Percentiles rank a stretch among this genome's conserved stretches.
These are phyloP conservation scores for Rhinocladiella similis DNA, from an alignment of 2,329 filamentous ascomycete genomes.

Conservation along the genomic window DNA sequence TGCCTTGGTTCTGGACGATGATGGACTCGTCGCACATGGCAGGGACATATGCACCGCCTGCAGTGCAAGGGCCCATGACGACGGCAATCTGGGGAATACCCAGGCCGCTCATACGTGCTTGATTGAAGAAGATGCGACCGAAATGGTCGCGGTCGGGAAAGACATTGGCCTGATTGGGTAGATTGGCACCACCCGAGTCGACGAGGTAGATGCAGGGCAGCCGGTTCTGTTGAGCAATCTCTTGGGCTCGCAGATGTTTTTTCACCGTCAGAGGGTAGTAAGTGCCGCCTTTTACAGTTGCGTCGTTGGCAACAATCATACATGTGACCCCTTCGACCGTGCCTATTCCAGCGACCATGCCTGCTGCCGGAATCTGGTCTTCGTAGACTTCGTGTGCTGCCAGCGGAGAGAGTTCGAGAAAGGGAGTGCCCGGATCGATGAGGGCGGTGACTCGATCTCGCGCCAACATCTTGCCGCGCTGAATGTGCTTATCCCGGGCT, in stretches of 20 bases:
- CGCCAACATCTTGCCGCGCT: conserved; percentile 90
- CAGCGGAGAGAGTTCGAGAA: conserved; percentile 90
- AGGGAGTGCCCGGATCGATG: conserved; percentile 84
- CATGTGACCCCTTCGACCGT: conserved; percentile 88
- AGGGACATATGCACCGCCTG: conserved; percentile 91
- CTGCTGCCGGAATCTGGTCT: conserved; percentile 83
- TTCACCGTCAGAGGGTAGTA: conserved; percentile 98
- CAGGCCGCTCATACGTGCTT: conserved; percentile 84
- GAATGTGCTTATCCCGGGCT: conserved; percentile 82
- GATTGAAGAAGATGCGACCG: conserved; percentile 96
- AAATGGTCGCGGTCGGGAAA: conserved; percentile 96
- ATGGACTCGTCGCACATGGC: conserved; percentile 98
- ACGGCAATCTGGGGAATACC: conserved; percentile 93
- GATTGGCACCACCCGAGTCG: conserved; percentile 91
- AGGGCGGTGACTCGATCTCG: conserved; percentile 84
- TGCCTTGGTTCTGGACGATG: conserved; percentile 93
- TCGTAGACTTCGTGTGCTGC: conserved; percentile 86
- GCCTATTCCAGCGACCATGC: conserved; percentile 90
- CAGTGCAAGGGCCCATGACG: conserved; percentile 96
- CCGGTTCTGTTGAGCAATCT: conserved; percentile 83
- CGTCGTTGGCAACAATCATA: conserved; percentile 93
- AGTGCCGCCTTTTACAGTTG: conserved; percentile 94
- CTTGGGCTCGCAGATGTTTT: conserved; percentile 91
- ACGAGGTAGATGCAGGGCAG: conserved; percentile 90
- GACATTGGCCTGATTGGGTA: conserved; percentile 92